A percentile compares a stretch with the other conserved stretches of the same genome.
These are phyloP conservation scores for Yamadazyma friedrichii DNA, from an alignment of 1,139 yeast species.

Conservation along the genomic window DNA sequence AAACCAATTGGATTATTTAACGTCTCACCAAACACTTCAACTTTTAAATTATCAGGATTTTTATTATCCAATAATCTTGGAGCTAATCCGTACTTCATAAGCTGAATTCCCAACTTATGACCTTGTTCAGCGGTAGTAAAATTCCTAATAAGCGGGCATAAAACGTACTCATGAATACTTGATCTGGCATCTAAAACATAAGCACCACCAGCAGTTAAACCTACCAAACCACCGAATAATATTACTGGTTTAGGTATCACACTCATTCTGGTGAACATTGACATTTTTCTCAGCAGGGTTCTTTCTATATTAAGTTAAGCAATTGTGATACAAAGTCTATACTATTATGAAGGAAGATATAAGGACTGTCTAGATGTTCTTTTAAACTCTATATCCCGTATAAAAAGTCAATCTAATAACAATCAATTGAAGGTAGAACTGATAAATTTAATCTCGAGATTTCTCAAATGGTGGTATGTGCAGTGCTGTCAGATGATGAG, in stretches of 20 bases:
- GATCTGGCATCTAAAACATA: constrained; percentile 76
- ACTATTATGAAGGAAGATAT: no score
- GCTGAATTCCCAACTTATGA: constrained; percentile 70
- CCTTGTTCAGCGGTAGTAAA: constrained; percentile 81
- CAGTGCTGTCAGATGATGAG: constrained; percentile 5
- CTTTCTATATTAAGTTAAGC: background rate
- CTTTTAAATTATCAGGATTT: constrained; percentile 47
- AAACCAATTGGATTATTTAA: constrained; percentile 81
- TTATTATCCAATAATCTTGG: constrained; percentile 56
- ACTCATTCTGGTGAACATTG: background rate
- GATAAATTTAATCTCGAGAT: background rate
- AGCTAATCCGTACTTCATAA: constrained; percentile 66
- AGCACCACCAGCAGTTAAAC: constrained; percentile 25
- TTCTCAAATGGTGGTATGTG: background rate
- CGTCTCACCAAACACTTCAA: constrained; percentile 60
- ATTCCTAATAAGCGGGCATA: constrained; percentile 74
- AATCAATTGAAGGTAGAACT: background rate
- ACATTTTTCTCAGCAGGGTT: background rate
- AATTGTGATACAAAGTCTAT: no score
- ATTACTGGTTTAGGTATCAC: constrained; percentile 26
- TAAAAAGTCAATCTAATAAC: no score
- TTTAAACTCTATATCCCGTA: no score
- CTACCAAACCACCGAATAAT: constrained; percentile 24
- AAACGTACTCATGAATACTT: constrained; percentile 73
- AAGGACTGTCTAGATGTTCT: no score